These are phyloP conservation scores for Mucor velutinosus DNA, from an alignment of 371 early-diverging fungal species.

Conservation along the genomic window DNA sequence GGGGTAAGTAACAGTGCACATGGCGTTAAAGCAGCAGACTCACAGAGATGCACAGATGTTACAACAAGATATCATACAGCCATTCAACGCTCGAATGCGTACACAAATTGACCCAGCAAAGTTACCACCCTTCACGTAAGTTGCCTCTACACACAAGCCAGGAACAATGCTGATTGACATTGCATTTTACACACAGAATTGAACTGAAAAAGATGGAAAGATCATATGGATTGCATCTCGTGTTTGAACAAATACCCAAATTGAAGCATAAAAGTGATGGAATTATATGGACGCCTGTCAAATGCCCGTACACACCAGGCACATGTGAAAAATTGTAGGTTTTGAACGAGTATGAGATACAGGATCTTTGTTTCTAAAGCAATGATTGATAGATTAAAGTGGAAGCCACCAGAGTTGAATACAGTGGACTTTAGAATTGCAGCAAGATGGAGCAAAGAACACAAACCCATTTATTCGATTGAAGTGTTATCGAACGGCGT, in stretches of 20 bases:
- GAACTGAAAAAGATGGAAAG: conserved; percentile 67
- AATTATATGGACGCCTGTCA: conserved; percentile 85
- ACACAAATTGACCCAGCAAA: conserved; percentile 42
- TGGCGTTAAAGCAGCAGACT: not conserved
- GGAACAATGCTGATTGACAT: not conserved
- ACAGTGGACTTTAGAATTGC: conserved; percentile 83
- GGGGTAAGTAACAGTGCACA: conserved; percentile 52
- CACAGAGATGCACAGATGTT: conserved; percentile 47
- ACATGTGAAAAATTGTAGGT: conserved; percentile 64
- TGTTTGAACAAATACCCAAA: conserved; percentile 65
- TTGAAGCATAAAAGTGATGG: conserved; percentile 87
- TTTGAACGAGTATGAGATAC: not conserved
- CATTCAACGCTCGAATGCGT: conserved; percentile 40
- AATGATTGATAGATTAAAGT: conserved; percentile 69
- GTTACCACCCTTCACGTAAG: conserved; percentile 69
- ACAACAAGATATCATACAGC: conserved; percentile 68
- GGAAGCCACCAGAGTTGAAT: conserved; percentile 88
- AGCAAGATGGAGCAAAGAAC: conserved; percentile 61
- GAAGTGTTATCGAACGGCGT: conserved; percentile 58
- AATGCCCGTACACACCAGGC: conserved; percentile 74
- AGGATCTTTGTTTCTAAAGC: not conserved
- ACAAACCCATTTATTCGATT: conserved; percentile 66
- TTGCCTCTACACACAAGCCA: not conserved
- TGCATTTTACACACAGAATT: conserved; percentile 30
- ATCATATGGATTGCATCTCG: conserved; percentile 57